Base-by-base conservation (phyloP, 1,139 yeast genomes). In the Saccharomyces hybrid region DNA sequence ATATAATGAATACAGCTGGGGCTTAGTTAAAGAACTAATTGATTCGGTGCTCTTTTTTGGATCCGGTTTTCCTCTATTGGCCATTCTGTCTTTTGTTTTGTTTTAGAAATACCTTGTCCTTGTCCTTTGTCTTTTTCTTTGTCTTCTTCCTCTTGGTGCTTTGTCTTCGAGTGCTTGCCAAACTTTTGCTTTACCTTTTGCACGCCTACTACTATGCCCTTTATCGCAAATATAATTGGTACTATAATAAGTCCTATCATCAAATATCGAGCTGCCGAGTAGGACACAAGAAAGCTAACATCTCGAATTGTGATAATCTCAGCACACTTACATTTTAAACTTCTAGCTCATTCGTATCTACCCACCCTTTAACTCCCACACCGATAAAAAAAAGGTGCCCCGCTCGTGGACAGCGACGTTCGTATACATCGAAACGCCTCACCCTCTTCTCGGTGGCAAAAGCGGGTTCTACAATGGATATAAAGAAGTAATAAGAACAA, bases 1-100 rank as follows among this genome's bases (percentile, higher is more conserved):
- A 52, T 70, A 70, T 14, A 61, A 55, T 0, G 70, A 65, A 47
- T 59, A 68, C 38, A 69, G 55, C n/a, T 66, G 64, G 25, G 71
- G 71, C 51, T 62, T 65, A 23, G 70, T 65, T 47, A 67, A 51
- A 32, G 55, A 59, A 50, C 58, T 58, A 20, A 64, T 61, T 27
- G 69, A 65, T 46, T 64, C 67, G 7, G 57, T 61, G 51, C 65
- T 63, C 46, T 51, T 38, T 20, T 38, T 20, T 38, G 44, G 25
- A 20, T 16, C 44, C 25, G 44, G 44, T 38, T 38, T 6, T 38
- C 44, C 8, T 38, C 25, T 38, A 38, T 38, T 38, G 44, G 44
- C 44, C 44, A 38, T 38, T 38, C 44, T 38, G 44, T 38, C 11
- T 38, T 5, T 6, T 38, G 44, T 9, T 38, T 38, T 38, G 5